A percentile compares a stretch with the other conserved stretches of the same genome.
phyloP scores from a whole-genome alignment of 2,329 filamentous ascomycete genomes.

The Neoscytalidium dimidiatum region DNA sequence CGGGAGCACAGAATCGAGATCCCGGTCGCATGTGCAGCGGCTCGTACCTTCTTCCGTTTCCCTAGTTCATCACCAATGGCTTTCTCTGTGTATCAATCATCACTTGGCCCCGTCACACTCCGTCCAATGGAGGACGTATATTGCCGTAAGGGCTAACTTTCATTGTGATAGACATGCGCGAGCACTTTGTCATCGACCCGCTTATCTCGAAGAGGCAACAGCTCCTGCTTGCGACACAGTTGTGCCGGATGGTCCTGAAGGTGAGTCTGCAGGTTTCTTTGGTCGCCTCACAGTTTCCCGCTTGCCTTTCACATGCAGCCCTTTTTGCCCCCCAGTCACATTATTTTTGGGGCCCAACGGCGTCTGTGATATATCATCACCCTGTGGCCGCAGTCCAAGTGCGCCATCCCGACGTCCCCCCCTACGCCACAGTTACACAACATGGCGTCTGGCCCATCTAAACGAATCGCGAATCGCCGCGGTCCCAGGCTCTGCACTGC shows the following conservation, averaged over 20 bases:
- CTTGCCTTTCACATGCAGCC: slow-evolving; percentile 12
- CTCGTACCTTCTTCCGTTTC: slow-evolving; percentile 17
- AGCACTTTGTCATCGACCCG: slow-evolving; percentile 97
- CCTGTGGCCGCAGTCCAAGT: slow-evolving; percentile 17
- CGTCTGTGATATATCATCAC: slow-evolving; percentile 25
- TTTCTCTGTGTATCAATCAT: not conserved
- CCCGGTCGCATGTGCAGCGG: slow-evolving; percentile 19
- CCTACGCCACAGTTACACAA: slow-evolving; percentile 18
- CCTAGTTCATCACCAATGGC: slow-evolving; percentile 10
- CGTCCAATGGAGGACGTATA: not conserved
- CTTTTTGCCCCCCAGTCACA: slow-evolving; percentile 13
- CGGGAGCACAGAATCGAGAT: slow-evolving; percentile 15
- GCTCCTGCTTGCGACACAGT: slow-evolving; percentile 90
- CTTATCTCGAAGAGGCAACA: slow-evolving; percentile 98
- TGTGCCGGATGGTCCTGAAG: slow-evolving; percentile 98
- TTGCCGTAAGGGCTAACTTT: slow-evolving; percentile 8
- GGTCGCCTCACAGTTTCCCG: slow-evolving; percentile 19
- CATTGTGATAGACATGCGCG: slow-evolving; percentile 76
- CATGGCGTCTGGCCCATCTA: not conserved
- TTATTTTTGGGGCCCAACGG: slow-evolving; percentile 8
- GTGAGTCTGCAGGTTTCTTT: slow-evolving; percentile 44
- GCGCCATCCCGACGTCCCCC: slow-evolving; percentile 14
- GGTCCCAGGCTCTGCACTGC: slow-evolving; percentile 6
- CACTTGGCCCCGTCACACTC: not conserved
- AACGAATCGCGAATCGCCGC: not conserved